These are phyloP conservation scores for Phaseolus lunatus DNA, from an alignment of 306 rosid species.

Conservation along the genomic window DNA sequence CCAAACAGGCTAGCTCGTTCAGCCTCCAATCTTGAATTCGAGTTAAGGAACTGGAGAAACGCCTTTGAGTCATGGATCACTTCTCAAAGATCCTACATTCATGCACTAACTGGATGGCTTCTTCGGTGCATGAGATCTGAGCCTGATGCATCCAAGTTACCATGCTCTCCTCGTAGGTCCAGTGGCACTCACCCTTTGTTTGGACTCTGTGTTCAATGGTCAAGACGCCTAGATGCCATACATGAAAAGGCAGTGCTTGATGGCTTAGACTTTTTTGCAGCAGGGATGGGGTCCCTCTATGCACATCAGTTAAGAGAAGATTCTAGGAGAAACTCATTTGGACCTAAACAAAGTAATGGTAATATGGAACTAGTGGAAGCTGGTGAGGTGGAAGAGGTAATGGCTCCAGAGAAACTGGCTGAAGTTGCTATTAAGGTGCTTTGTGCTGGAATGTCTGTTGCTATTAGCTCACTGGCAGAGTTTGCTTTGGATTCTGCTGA, in stretches of 20 bases:
- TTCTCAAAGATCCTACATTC: slow-evolving; percentile 80
- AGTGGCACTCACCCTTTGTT: slow-evolving; percentile 65
- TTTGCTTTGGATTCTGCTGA: slow-evolving; percentile 67
- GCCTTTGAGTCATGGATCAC: slow-evolving; percentile 78
- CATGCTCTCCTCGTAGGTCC: slow-evolving; percentile 65
- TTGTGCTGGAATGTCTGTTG: slow-evolving; percentile 84
- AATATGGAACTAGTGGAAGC: slow-evolving; percentile 65
- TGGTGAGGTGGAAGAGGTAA: slow-evolving; percentile 67
- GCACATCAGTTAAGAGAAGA: slow-evolving; percentile 72
- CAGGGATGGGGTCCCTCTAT: slow-evolving; percentile 73
- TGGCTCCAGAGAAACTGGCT: slow-evolving; percentile 78
- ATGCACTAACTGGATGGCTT: slow-evolving; percentile 75
- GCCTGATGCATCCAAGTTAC: slow-evolving; percentile 60
- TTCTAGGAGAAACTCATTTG: slow-evolving; percentile 39
- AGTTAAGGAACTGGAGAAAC: slow-evolving; percentile 76
- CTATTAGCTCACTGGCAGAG: slow-evolving; percentile 73
- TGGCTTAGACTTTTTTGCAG: slow-evolving; percentile 77
- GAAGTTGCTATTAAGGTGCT: slow-evolving; percentile 79
- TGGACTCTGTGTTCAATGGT: slow-evolving; percentile 78
- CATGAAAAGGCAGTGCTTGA: slow-evolving; percentile 70
- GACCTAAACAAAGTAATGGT: slow-evolving; percentile 53
- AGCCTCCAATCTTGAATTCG: slow-evolving; percentile 68
- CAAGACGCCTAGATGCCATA: slow-evolving; percentile 59
- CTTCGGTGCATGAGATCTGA: slow-evolving; percentile 71
- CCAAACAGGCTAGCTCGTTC: slow-evolving; percentile 67